phyloP scores from a whole-genome alignment of 2,329 filamentous ascomycete species.

The Trichoderma atroviride region DNA sequence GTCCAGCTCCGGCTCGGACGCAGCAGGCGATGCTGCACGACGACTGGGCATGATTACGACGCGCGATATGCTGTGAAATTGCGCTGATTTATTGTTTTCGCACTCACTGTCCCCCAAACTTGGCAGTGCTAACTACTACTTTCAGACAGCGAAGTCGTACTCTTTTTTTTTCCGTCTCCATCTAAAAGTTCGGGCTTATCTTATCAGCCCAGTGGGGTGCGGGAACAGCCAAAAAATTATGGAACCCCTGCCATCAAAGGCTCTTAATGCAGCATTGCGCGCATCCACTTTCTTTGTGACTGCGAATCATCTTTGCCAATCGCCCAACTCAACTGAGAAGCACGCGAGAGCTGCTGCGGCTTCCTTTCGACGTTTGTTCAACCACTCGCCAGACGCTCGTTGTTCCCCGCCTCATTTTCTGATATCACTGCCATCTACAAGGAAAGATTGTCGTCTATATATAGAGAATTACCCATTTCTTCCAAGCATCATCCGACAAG shows the following conservation, averaged over 20 bases:
- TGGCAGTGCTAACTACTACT: not conserved
- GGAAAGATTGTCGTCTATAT: not conserved
- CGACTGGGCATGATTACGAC: constrained; percentile 60
- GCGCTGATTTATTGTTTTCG: not conserved
- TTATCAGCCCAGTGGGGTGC: constrained; percentile 41
- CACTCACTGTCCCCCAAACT: not conserved
- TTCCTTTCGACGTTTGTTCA: not conserved
- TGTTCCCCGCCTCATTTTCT: not conserved
- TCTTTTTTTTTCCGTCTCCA: constrained; percentile 36
- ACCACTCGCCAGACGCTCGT: constrained; percentile 1
- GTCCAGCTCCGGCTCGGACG: constrained; percentile 89
- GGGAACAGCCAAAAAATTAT: constrained; percentile 31
- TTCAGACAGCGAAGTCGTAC: constrained; percentile 26
- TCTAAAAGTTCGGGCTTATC: constrained; percentile 37
- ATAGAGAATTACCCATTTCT: not conserved
- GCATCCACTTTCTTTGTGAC: constrained; percentile 24
- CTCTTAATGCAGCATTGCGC: constrained; percentile 19
- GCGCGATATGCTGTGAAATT: not conserved
- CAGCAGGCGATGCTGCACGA: constrained; percentile 75
- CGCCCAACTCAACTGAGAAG: not conserved
- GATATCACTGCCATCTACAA: not conserved
- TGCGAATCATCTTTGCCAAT: constrained; percentile 20
- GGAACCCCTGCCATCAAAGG: constrained; percentile 26
- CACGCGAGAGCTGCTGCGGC: constrained; percentile 23
- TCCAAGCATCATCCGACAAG: not conserved